Evolutionary conservation across 805 yeast genomes (phyloP).

Genomic region (Pichia phayaonensis): DNA sequence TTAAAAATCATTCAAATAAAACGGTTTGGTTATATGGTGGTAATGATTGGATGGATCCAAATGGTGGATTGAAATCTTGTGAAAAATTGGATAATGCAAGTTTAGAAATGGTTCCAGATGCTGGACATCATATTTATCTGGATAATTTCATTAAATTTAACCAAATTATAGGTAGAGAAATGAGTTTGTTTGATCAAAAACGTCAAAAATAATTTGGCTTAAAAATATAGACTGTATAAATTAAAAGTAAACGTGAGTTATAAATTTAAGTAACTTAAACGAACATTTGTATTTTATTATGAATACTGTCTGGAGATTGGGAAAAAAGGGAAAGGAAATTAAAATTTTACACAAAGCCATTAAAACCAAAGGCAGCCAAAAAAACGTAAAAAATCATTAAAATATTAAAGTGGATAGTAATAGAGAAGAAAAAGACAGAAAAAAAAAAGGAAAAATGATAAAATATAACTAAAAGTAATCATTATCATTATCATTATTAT

Average conservation of each 20-base stretch:
- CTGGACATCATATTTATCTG: slow-evolving; percentile 76
- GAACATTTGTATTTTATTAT: too few species aligned
- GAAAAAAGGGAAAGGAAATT: neutral
- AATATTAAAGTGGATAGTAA: neutral
- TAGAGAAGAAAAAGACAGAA: neutral
- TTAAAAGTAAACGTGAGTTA: too few species aligned
- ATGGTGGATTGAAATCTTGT: slow-evolving; percentile 39
- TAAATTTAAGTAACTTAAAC: too few species aligned
- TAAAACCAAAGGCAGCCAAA: neutral
- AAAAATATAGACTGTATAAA: too few species aligned
- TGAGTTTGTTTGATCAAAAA: slow-evolving; percentile 29
- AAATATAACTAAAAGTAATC: neutral
- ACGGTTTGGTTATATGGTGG: slow-evolving; percentile 84
- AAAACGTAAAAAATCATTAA: neutral
- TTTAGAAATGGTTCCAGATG: slow-evolving; percentile 34
- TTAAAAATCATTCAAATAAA: slow-evolving; percentile 3
- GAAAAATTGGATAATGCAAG: slow-evolving; percentile 27
- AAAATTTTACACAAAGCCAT: neutral
- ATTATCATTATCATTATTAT: too few species aligned
- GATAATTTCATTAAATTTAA: slow-evolving; percentile 57
- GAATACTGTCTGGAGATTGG: too few species aligned
- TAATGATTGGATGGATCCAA: slow-evolving; percentile 53
- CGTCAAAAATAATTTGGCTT: neutral
- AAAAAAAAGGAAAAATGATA: neutral
- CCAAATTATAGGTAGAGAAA: slow-evolving; percentile 40